A percentile compares a stretch with the other conserved stretches of the same genome.
These are phyloP conservation scores for Metschnikowia bowlesiae DNA, from an alignment of 805 yeast genomes.

Conservation along the genomic window DNA sequence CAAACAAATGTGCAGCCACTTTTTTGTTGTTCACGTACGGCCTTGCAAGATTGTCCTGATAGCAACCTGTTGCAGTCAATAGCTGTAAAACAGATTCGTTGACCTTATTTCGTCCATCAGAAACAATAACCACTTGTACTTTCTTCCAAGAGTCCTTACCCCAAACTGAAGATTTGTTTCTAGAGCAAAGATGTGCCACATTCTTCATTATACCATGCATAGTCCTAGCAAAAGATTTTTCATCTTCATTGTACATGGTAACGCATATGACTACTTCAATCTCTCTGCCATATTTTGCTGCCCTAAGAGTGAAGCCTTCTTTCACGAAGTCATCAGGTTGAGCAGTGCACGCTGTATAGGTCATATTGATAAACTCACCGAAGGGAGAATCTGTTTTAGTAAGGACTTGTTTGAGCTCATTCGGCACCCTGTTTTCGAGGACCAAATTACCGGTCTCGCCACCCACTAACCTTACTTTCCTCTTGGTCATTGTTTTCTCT, in stretches of 20 bases:
- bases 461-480: slow-evolving; percentile 64
- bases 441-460: slow-evolving; percentile 73
- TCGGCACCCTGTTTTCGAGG: slow-evolving; percentile 91
- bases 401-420: slow-evolving; percentile 75
- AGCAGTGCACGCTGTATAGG: slow-evolving; percentile 94
- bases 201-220: slow-evolving; percentile 92
- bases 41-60: slow-evolving; percentile 96
- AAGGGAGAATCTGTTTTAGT: slow-evolving; percentile 73
- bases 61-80: slow-evolving; percentile 91
- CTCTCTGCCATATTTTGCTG: slow-evolving; percentile 82
- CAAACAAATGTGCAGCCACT: slow-evolving; percentile 92
- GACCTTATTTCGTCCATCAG: slow-evolving; percentile 93
- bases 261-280: slow-evolving; percentile 89
- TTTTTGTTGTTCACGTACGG: slow-evolving; percentile 87
- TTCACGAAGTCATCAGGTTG: slow-evolving; percentile 81
- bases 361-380: slow-evolving; percentile 93
- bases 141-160: slow-evolving; percentile 97
- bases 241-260: slow-evolving; percentile 98
- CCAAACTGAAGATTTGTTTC: slow-evolving; percentile 85
- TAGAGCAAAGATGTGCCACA: slow-evolving; percentile 77
- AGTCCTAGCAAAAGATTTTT: slow-evolving; percentile 82
- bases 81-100: slow-evolving; percentile 80
- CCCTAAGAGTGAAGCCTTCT: slow-evolving; percentile 81
- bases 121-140: slow-evolving; percentile 82
- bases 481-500: slow-evolving; percentile 63